Conservation (phyloP, 2,329 filamentous ascomycete genomes). For the Dactylellina sp. region DNA sequence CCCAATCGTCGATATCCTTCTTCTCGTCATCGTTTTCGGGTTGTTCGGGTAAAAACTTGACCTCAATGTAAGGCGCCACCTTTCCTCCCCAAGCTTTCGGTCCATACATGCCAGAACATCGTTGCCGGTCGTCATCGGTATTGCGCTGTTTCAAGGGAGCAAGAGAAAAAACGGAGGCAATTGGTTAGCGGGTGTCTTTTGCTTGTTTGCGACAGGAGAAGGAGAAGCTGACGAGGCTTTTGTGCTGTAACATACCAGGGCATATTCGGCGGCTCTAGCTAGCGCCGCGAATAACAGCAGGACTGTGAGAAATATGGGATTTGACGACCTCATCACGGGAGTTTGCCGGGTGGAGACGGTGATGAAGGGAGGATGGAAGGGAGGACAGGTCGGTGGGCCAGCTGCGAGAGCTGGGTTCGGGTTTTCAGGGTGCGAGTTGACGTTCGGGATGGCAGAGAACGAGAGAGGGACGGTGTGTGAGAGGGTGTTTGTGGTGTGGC, state of each 20-base stretch:
- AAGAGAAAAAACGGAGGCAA: background rate
- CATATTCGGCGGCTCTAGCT: constrained; percentile 57
- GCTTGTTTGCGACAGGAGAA: constrained; percentile 13
- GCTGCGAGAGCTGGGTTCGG: constrained; percentile 16
- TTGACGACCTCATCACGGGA: constrained; percentile 49
- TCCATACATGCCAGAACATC: constrained; percentile 79
- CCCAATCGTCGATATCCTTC: constrained; percentile 69
- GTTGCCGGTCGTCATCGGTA: constrained; percentile 71
- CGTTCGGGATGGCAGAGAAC: background rate
- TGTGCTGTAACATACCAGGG: constrained; percentile 39
- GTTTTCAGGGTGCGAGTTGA: constrained; percentile 6
- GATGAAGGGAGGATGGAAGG: background rate
- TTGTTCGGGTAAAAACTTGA: constrained; percentile 60
- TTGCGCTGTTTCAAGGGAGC: constrained; percentile 69
- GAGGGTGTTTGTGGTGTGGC: background rate
- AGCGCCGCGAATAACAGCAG: constrained; percentile 56
- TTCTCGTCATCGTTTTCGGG: constrained; percentile 67
- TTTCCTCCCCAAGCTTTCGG: constrained; percentile 75
- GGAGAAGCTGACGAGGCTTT: constrained; percentile 10
- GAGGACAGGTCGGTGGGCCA: constrained; percentile 11
- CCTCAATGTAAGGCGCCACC: constrained; percentile 74
- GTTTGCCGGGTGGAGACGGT: background rate
- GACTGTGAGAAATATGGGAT: constrained; percentile 42
- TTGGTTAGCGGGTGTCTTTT: constrained; percentile 22
- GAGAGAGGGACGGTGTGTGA: constrained; percentile 1